Evolutionary conservation across 768 basidiomycete genomes (phyloP), one percentile per base, ranked within the genome.

Genomic region (Heimioporus sp.): DNA sequence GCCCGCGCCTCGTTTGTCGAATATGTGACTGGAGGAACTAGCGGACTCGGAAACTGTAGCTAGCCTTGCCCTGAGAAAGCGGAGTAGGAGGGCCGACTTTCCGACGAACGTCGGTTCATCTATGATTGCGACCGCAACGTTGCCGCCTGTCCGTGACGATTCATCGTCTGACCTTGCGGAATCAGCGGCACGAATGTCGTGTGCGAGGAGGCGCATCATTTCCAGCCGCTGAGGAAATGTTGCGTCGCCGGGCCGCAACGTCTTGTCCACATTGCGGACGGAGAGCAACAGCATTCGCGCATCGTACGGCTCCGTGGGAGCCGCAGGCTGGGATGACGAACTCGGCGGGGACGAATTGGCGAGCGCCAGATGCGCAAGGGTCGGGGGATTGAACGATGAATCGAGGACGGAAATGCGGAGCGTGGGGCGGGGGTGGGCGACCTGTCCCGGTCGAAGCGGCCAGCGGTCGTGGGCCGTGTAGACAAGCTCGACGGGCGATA

Each of bases 361-460:
- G 43, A 98, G 82, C 3, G 87, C 86, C 47, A 87, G 76, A 67
- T 98, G 94, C 0, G 94, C 91, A 20, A 79, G 66, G 3, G 91
- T 93, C 1, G 95, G 95, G 4, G 94, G 94, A 62, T 98, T 96
- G 73, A 91, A 98, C 1, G 92, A 94, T 2, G 92, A 87, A 61
- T 97, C 95, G 36, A 97, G 77, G n/a, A 95, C 74, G 4, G 87
- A 78, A 43, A 95, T 77, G 47, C 75, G 77, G 34, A 85, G 64
- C 4, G 66, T 64, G 15, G 53, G 51, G 16, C 43, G 41, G 3
- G 51, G 19, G 45, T 49, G 57, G 10, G 7, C 45, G 17, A 24
- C 54, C 31, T 19, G 57, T 31, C 32, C 65, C 2, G 62, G 69
- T 3, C 73, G 77, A 10, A 82, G 63, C 10, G 90, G 90, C 90